Evolutionary conservation across 2,329 filamentous ascomycete species (phyloP).

Genomic region (Epichloe sp.): DNA sequence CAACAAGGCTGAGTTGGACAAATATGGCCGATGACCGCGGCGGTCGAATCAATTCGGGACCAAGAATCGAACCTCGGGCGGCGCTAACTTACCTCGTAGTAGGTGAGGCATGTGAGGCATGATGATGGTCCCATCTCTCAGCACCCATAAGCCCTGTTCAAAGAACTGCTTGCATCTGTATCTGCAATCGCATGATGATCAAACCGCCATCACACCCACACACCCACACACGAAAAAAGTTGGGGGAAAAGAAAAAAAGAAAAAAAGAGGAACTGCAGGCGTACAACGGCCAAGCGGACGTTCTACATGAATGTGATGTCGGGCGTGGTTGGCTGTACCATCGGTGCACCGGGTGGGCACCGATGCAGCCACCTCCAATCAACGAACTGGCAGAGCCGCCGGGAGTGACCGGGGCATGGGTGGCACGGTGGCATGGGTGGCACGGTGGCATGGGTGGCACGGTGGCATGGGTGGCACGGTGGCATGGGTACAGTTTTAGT

Average conservation of each 20-base stretch:
- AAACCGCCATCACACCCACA: no score
- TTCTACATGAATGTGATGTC: not conserved
- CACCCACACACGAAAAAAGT: no score
- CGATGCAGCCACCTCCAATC: constrained; percentile 1
- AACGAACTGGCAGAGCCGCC: constrained; percentile 4
- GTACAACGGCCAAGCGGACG: not conserved
- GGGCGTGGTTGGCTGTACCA: not conserved
- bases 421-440: not conserved
- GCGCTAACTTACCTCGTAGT: not conserved
- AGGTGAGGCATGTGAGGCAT: not conserved
- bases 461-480: not conserved
- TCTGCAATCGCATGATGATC: no score
- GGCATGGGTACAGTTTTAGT: not conserved
- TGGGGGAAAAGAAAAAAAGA: no score
- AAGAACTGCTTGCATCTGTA: not conserved
- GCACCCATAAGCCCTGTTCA: not conserved
- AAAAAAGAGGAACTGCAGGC: not conserved
- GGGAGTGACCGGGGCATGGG: not conserved
- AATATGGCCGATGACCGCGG: not conserved
- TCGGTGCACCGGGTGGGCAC: not conserved
- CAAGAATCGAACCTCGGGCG: not conserved
- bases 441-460: not conserved
- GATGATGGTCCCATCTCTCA: not conserved
- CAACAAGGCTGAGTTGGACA: not conserved
- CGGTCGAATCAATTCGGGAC: not conserved